Evolutionary conservation across 106 monocot species (phyloP), one percentile per base, ranked within the genome.

Genomic region (Platanthera guangdongensis): DNA sequence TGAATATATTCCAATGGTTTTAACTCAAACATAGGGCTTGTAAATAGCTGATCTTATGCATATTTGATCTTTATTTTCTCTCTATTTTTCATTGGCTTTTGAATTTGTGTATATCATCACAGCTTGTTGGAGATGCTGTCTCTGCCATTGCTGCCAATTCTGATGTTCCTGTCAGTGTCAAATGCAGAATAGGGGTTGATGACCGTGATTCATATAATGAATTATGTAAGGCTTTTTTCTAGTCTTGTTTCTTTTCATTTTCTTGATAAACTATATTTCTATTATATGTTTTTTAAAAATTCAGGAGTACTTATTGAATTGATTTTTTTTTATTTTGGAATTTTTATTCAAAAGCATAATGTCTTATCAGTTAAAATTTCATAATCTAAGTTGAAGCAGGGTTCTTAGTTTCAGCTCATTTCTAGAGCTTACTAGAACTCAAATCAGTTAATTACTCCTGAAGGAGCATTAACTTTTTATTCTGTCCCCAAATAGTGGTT

Each of bases 161-260:
- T 80, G 75, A 86, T 60, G 91, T 92, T 78, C 97, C 94, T 85
- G 92, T 99, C 59, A 99, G 91, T 68, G 94, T 99, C 45, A 99
- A 99, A 82, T 99, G 97, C 86, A 84, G 97, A 83, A 99, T 99
- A 70, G 97, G 97, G 51, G 97, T 99, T 28, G 94, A 99, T 83
- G 86, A 99, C 76, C 86, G 50, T 72, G 97, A 99, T 77, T 99
- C 97, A 11, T 99, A 99, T 78, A 74, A 83, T 84, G 92, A 99
- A 82, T 92, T 99, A 8, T 94, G 97, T 99, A 76, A 97, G 93
- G 32, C 12, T n/a, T 30, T 21, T 50, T 81, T 50, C 32, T 7
- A 46, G 21, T 72, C 28, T 28, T 39, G 8, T 68, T 39, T 68
- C 5, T 71, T 71, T 71, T 71, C 0, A 1, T 10, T 16, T 71